Base-by-base conservation (phyloP, 1,284 basidiomycete species). In the Naganishia sp. region DNA sequence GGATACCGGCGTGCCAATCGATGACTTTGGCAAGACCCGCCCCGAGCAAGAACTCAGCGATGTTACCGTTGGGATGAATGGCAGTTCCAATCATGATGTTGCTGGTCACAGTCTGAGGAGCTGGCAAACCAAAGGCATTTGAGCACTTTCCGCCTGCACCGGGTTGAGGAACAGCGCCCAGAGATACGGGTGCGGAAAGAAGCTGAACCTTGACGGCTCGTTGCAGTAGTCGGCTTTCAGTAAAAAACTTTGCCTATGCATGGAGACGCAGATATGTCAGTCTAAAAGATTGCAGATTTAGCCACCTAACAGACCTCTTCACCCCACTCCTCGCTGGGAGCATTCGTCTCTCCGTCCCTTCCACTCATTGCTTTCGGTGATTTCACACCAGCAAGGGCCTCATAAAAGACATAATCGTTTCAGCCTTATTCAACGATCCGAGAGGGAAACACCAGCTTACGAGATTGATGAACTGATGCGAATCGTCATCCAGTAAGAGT, bases 1-100 rank as follows among this genome's bases (percentile, higher is more conserved):
- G 86, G 84, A 98, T 90, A 41, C 94, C 95, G 15, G 94, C 94
- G 77, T 99, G 95, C 94, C 95, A 98, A 76, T 96, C 94, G 67
- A 98, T 90, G 61, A 96, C 86, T 67, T 92, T 89, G 13, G 94
- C 95, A 3, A 98, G 83, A 56, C 95, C 94, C 52, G 87, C 86
- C 3, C 85, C 85, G 21, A 94, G 87, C 53, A 99, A 83, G 79
- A 90, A 88, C 73, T 95, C 92, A 18, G 94, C 93, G 58, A 99
- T 90, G 79, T 97, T 95, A 21, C 95, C 94, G 32, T 88, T 90
- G 15, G 94, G 93, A 75, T 98, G 95, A 35, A 92, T 81, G 13
- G 92, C 90, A 68, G 86, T 88, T 70, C 94, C 95, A 75, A 99
- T 96, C 80, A 95, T 90, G 71, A 93, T 86, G 69, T 87, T 88